phyloP scores from a whole-genome alignment of 768 basidiomycete genomes.

The Pleurotus sapidus region DNA sequence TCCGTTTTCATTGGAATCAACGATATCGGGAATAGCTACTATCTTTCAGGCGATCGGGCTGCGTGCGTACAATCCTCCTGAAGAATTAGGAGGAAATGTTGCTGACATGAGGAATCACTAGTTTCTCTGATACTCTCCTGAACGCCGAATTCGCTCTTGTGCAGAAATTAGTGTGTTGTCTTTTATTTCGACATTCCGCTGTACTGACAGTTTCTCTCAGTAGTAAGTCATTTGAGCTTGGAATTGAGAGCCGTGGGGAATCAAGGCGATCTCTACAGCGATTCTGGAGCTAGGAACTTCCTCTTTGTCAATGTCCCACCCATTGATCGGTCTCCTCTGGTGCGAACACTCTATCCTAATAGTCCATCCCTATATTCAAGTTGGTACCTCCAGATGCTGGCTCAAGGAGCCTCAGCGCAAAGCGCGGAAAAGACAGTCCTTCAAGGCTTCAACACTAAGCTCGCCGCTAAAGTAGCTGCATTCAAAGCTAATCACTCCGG shows the following conservation, averaged over 20 bases:
- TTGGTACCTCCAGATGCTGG: constrained; percentile 56
- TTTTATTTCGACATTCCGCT: background rate
- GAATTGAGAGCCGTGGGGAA: constrained; percentile 5
- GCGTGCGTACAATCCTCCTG: constrained; percentile 27
- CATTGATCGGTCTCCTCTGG: constrained; percentile 41
- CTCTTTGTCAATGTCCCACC: constrained; percentile 41
- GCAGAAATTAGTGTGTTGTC: constrained; percentile 39
- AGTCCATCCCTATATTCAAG: no score
- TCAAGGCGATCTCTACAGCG: constrained; percentile 22
- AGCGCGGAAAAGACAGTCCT: constrained; percentile 45
- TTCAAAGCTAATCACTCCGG: constrained; percentile 44
- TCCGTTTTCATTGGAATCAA: constrained; percentile 74
- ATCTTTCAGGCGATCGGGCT: constrained; percentile 38
- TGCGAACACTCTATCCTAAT: constrained; percentile 17
- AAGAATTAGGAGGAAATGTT: background rate
- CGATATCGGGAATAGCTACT: constrained; percentile 59
- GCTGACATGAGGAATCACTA: constrained; percentile 9
- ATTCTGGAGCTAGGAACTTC: constrained; percentile 56
- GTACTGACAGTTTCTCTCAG: constrained; percentile 20
- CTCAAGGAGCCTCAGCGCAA: constrained; percentile 34
- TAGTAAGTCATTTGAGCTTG: constrained; percentile 24
- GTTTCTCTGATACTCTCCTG: constrained; percentile 47
- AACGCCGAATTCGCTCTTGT: constrained; percentile 48
- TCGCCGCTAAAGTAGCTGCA: constrained; percentile 32
- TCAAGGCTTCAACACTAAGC: constrained; percentile 46